Evolutionary conservation across 2,329 filamentous ascomycete genomes (phyloP), one percentile per base, ranked within the genome.

Genomic region (Arthrobotrys entomopaga): DNA sequence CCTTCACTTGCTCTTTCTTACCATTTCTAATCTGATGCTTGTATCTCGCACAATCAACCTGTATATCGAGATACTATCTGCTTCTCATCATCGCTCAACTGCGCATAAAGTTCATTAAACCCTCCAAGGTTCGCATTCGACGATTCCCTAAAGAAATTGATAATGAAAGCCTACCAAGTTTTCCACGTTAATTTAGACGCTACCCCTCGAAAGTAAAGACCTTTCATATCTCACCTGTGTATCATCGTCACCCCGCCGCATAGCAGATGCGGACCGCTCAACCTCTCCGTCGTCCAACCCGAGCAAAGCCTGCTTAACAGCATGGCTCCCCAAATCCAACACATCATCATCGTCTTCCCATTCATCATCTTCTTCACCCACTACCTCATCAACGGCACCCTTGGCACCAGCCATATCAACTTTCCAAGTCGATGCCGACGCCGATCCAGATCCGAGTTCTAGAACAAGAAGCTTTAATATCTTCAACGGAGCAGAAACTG

Each of bases 391-490:
- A 34, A 61, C 34, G 3, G 49, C 86, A 4, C 87, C 85, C 1
- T 86, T 84, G 0, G 87, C 87, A 0, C 87, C 86, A 0, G 88
- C 89, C 0, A 87, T 87, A 1, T 83, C 84, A 2, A 85, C 83
- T 48, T 87, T 87, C 0, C 89, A 84, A 58, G 88, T 86, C 56
- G 83, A 83, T 72, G 84, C 82, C n/a, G 83, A 82, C 22, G 91
- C 92, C 3, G 91, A 89, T 1, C 93, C 92, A 0, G 91, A 92
- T 4, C 91, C 85, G 2, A 99, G 87, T 82, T 99, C 95, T 80
- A 97, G 92, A 53, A 98, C 90, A 7, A 99, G 87, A 2, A 98
- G 90, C 84, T 99, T 99, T 82, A 98, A 84, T 74, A 99, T 97
- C 84, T 99, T 99, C 80, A 99, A 86, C 0, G 92, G 89, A 0